phyloP scores from a whole-genome alignment of 805 yeast genomes.

The Ogataea saltuana region DNA sequence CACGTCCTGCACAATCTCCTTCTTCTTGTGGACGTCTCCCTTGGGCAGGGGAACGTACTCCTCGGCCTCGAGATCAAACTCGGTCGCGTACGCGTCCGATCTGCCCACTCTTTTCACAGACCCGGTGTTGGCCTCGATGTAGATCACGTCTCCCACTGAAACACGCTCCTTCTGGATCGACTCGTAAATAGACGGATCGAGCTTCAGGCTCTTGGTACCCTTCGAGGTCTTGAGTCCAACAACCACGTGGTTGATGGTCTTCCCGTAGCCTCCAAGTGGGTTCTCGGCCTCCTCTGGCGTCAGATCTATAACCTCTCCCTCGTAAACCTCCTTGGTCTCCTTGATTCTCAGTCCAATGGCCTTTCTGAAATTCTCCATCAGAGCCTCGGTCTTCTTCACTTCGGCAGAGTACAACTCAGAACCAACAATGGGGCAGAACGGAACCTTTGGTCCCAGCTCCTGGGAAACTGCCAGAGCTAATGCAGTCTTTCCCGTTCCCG shows the following conservation, averaged over 20 bases:
- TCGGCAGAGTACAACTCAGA: conserved; percentile 92
- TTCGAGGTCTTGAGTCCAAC: conserved; percentile 97
- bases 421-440: conserved; percentile 94
- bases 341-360: conserved; percentile 93
- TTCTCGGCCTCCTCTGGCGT: conserved; percentile 83
- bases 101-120: conserved; percentile 92
- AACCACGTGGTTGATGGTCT: conserved; percentile 68
- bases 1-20: conserved; percentile 96
- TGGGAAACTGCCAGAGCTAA: conserved; percentile 91
- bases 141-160: conserved; percentile 94
- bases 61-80: conserved; percentile 97
- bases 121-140: conserved; percentile 94
- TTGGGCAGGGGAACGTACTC: conserved; percentile 98
- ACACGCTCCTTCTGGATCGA: conserved; percentile 93
- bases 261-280: conserved; percentile 89
- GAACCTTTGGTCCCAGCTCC: conserved; percentile 74
- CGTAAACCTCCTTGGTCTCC: conserved; percentile 96
- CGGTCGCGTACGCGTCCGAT: conserved; percentile 94
- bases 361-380: conserved; percentile 94
- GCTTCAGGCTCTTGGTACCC: conserved; percentile 94
- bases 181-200: conserved; percentile 98
- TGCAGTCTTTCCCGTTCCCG: conserved; percentile 98
- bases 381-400: conserved; percentile 91
- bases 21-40: conserved; percentile 95
- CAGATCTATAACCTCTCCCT: conserved; percentile 97